Evolutionary conservation across 176 grass and related monocot species (phyloP).

Genomic region (Pharus latifolius): DNA sequence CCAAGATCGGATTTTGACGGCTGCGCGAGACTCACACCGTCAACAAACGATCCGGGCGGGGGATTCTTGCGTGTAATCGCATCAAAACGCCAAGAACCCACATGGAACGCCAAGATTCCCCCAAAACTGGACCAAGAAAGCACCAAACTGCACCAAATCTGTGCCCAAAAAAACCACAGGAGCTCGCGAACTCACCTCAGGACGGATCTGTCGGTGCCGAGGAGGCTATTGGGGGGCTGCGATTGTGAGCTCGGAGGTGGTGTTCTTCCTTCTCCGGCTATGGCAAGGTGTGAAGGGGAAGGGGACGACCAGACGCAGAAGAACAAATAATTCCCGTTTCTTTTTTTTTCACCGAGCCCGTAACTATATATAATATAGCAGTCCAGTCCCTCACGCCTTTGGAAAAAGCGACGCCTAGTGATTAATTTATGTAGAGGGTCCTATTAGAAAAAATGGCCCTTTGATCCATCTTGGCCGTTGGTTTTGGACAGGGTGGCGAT

Average conservation of each 20-base stretch:
- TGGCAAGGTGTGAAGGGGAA: conserved; percentile 17
- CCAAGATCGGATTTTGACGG: conserved; percentile 12
- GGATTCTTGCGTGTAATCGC: conserved; percentile 34
- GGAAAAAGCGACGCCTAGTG: background rate
- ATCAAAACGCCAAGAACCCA: conserved; percentile 4
- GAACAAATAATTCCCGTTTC: background rate
- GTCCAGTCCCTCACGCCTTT: background rate
- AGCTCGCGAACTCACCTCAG: conserved; percentile 12
- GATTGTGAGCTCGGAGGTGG: background rate
- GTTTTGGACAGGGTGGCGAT: fast-evolving
- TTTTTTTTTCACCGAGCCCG: background rate
- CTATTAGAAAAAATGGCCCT: background rate
- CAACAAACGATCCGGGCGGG: background rate
- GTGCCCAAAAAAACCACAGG: background rate
- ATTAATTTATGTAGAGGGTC: background rate
- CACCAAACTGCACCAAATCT: background rate
- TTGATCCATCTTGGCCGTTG: background rate
- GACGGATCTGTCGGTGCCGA: background rate
- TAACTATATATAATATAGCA: conserved; percentile 8
- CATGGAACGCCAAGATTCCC: conserved; percentile 18
- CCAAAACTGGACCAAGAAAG: background rate
- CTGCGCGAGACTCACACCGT: background rate
- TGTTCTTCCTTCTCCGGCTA: conserved; percentile 3
- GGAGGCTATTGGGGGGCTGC: background rate
- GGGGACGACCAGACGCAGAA: conserved; percentile 8